Percentiles rank a stretch among this genome's conserved stretches.
Conservation (phyloP, 768 basidiomycete species). For the Russula brevipes region DNA sequence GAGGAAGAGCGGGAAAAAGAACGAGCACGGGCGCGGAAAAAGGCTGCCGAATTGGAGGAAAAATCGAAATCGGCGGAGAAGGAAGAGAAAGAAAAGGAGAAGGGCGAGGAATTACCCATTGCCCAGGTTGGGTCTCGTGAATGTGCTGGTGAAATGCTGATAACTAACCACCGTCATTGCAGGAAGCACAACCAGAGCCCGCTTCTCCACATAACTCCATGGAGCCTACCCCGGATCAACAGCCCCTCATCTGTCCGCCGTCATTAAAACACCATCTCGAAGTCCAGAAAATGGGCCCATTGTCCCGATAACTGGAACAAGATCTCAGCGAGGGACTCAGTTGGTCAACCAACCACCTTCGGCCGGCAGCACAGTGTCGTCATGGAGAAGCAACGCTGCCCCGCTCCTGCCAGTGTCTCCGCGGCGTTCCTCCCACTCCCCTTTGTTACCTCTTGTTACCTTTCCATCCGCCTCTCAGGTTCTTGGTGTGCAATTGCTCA, state of each 20-base stretch:
- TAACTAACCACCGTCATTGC: not conserved
- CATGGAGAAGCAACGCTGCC: slow-evolving; percentile 59
- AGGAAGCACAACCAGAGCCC: slow-evolving; percentile 8
- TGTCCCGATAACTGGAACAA: slow-evolving; percentile 14
- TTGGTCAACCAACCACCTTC: slow-evolving; percentile 5
- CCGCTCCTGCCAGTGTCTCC: slow-evolving; percentile 32
- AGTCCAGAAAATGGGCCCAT: slow-evolving; percentile 8
- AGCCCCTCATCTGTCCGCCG: slow-evolving; percentile 26
- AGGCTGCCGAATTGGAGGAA: slow-evolving; percentile 72
- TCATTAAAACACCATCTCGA: slow-evolving; percentile 30
- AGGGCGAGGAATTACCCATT: not conserved
- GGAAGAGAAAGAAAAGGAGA: not conserved
- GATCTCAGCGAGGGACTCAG: slow-evolving; percentile 24
- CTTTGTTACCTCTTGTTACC: slow-evolving; percentile 34
- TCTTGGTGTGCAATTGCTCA: slow-evolving; percentile 37
- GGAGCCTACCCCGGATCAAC: not conserved
- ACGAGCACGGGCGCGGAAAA: slow-evolving; percentile 72
- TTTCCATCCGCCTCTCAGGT: slow-evolving; percentile 30
- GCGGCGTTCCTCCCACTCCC: slow-evolving; percentile 28
- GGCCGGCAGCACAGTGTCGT: slow-evolving; percentile 40
- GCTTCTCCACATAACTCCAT: not conserved
- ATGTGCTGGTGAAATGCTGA: not conserved
- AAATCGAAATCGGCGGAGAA: slow-evolving; percentile 44
- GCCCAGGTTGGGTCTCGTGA: slow-evolving; percentile 7
- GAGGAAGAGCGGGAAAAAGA: slow-evolving; percentile 78